These are phyloP conservation scores for Incumbomyces lentus DNA, from an alignment of 2,329 filamentous ascomycete species.

Conservation along the genomic window DNA sequence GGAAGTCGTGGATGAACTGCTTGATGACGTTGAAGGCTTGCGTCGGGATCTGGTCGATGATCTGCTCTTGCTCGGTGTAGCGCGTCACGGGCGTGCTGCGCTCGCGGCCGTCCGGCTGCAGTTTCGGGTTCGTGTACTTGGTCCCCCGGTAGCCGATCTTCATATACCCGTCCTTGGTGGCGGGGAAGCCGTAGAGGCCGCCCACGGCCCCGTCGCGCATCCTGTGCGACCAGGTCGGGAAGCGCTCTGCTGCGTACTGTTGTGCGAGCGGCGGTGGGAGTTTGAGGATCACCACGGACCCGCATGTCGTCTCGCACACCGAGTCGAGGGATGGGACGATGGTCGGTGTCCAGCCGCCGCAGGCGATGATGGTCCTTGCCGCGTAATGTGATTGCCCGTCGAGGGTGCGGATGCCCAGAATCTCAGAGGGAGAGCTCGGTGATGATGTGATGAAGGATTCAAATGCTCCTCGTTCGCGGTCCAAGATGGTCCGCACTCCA, in stretches of 20 bases:
- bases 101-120: slow-evolving; percentile 27
- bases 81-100: slow-evolving; percentile 34
- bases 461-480: slow-evolving; percentile 6
- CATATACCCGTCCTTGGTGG: slow-evolving; percentile 33
- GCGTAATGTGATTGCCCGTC: slow-evolving; percentile 7
- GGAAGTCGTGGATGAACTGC: slow-evolving; percentile 29
- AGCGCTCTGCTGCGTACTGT: slow-evolving; percentile 33
- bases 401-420: slow-evolving; percentile 17
- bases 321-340: slow-evolving; percentile 45
- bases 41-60: slow-evolving; percentile 19
- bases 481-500: slow-evolving; percentile 37
- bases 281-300: slow-evolving; percentile 35
- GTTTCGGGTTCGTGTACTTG: slow-evolving; percentile 40
- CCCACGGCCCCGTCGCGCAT: slow-evolving; percentile 28
- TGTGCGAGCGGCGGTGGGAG: slow-evolving; percentile 35
- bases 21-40: slow-evolving; percentile 23
- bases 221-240: slow-evolving; percentile 37
- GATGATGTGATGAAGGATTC: slow-evolving; percentile 22
- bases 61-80: slow-evolving; percentile 22
- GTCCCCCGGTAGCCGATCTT: slow-evolving; percentile 43
- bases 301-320: slow-evolving; percentile 40
- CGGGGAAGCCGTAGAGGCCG: slow-evolving; percentile 41
- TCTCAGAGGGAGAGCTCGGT: slow-evolving; percentile 20
- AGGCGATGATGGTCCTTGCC: slow-evolving; percentile 51
- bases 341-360: slow-evolving; percentile 74